phyloP scores from a whole-genome alignment of 371 early-diverging fungal species.

The Mortierella sp. region DNA sequence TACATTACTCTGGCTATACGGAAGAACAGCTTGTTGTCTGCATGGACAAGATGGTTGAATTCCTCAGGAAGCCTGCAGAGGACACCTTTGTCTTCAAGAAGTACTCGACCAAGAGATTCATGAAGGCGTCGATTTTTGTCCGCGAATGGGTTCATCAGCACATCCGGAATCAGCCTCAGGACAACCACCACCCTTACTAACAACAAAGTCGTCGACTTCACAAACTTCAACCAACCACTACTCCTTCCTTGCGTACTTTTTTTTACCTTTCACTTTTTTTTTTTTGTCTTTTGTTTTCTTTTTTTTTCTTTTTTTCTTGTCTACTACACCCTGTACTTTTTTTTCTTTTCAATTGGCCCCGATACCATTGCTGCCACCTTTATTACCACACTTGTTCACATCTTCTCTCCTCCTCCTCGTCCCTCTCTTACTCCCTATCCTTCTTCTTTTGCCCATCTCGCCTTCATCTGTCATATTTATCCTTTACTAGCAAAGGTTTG shows the following conservation, averaged over 20 bases:
- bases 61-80: slow-evolving; percentile 64
- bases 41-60: slow-evolving; percentile 78
- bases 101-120: slow-evolving; percentile 79
- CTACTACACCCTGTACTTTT: slow-evolving; percentile 14
- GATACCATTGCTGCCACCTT: not conserved
- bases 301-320: not conserved
- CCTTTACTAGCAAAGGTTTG: not conserved
- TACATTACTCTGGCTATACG: slow-evolving; percentile 82
- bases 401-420: not conserved
- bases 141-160: slow-evolving; percentile 62
- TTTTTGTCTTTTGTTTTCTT: not conserved
- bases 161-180: not conserved
- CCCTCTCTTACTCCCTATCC: not conserved
- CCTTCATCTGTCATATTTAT: not conserved
- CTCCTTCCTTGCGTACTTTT: not conserved
- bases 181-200: no score
- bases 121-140: slow-evolving; percentile 84
- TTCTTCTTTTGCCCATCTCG: not conserved
- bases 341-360: not conserved
- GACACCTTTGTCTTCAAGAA: slow-evolving; percentile 82
- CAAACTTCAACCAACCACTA: not conserved
- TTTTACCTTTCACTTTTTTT: not conserved
- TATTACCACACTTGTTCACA: slow-evolving; percentile 1
- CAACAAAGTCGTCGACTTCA: no score
- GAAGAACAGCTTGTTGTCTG: slow-evolving; percentile 73